Base-by-base conservation (phyloP, 441 rosid genomes). In the Populus trichocarpa region DNA sequence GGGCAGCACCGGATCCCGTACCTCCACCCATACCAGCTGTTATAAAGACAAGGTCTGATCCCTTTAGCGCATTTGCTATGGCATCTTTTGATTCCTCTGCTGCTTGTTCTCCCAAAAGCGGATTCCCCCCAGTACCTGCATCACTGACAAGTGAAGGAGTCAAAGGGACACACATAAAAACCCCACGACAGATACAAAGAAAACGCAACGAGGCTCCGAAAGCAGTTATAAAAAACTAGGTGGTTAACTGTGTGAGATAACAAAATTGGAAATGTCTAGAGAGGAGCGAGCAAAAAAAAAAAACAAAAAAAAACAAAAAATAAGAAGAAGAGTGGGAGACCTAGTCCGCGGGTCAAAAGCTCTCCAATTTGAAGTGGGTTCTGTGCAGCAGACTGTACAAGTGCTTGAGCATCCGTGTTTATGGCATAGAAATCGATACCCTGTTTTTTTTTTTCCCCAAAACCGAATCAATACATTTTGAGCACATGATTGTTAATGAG, bases 11-110 rank as follows among this genome's bases (percentile, higher is more conserved):
- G 12, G 99, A 96, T 8, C 99, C 99, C 36, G 99, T 96, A 35
- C 99, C 99, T 82, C 99, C 99, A 83, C 99, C 99, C 98, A 96
- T 96, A 81, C 99, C 99, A 46, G 98, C 97, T 23, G 99, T 92
- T 68, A 96, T 86, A 84, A 96, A 96, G 85, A 96, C 98, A 86
- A 96, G 98, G 84, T 96, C 99, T 57, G 99, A 96, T 59, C 99
- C 99, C 83, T 92, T 96, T 10, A 96, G 98, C 73, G 98, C 89
- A 88, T 85, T 86, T 38, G 97, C 93, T 68, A 96, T 96, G 33
- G 88, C 90, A 57, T 96, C 99, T 83, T 83, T 91, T 40, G 99
- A 96, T 84, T 96, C 99, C 85, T 93, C 99, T 8, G 99, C 99
- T 77, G 99, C 98, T 83, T 93, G 97, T 81, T 96, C 98, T 38